phyloP scores from a whole-genome alignment of 441 rosid species.

The Aquilaria agallochum region DNA sequence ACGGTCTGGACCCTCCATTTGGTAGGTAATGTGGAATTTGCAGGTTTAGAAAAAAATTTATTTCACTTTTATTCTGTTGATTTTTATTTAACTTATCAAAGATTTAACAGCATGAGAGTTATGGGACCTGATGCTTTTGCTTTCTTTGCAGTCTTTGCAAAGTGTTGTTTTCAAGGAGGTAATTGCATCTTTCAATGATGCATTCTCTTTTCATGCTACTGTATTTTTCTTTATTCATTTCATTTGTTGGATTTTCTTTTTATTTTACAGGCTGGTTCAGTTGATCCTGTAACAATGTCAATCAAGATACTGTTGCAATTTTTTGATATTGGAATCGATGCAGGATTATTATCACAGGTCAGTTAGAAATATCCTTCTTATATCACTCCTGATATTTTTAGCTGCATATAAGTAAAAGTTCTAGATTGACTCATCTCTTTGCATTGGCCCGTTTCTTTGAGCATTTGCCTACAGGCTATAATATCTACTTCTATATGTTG shows the following conservation, averaged over 20 bases:
- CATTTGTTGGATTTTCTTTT: constrained; percentile 16
- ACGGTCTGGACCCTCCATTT: too few relatives aligned
- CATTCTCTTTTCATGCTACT: constrained; percentile 3
- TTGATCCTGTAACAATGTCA: constrained; percentile 96
- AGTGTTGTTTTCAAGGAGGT: constrained; percentile 99
- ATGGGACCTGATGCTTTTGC: constrained; percentile 27
- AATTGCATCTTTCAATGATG: constrained; percentile 14
- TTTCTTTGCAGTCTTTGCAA: constrained; percentile 89
- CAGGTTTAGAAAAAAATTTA: too few relatives aligned
- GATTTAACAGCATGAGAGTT: neutral
- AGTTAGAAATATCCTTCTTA: constrained; percentile 12
- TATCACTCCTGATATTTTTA: neutral
- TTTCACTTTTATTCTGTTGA: constrained; percentile 1
- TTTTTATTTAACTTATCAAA: constrained; percentile 7
- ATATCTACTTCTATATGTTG: too few relatives aligned
- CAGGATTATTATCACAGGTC: constrained; percentile 92
- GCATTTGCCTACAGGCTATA: too few relatives aligned
- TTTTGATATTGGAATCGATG: constrained; percentile 97
- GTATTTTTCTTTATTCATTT: constrained; percentile 11
- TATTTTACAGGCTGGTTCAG: constrained; percentile 85
- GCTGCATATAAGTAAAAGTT: too few relatives aligned
- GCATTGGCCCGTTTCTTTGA: too few relatives aligned
- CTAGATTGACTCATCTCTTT: too few relatives aligned
- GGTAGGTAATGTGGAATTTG: too few relatives aligned
- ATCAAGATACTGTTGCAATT: constrained; percentile 93